A percentile compares a stretch with the other conserved stretches of the same genome.
Conservation (phyloP, 768 basidiomycete genomes). For the Hortiboletus campestris region DNA sequence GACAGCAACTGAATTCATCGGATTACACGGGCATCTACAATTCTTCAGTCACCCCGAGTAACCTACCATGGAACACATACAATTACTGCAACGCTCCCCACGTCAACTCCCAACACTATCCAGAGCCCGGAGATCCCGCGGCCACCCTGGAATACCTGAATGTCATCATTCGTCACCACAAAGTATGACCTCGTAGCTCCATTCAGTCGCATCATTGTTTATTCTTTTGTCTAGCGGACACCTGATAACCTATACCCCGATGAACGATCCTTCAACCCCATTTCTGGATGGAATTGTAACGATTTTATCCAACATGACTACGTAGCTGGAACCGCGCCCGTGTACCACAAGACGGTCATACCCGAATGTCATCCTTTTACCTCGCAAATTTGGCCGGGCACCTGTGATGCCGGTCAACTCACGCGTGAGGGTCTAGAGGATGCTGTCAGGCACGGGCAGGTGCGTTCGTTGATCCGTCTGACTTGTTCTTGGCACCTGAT, state of each 20-base stretch:
- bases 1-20: slow-evolving; percentile 9
- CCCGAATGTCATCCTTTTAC: slow-evolving; percentile 46
- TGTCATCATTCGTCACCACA: slow-evolving; percentile 47
- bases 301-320: slow-evolving; percentile 39
- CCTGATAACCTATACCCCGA: slow-evolving; percentile 49
- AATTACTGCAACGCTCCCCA: slow-evolving; percentile 55
- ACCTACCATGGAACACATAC: slow-evolving; percentile 49
- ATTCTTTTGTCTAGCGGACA: slow-evolving; percentile 35
- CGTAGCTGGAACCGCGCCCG: slow-evolving; percentile 34
- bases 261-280: slow-evolving; percentile 40
- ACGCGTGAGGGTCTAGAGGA: slow-evolving; percentile 45
- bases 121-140: slow-evolving; percentile 23
- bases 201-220: background rate
- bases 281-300: slow-evolving; percentile 41
- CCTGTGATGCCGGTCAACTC: slow-evolving; percentile 48
- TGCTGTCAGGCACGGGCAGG: slow-evolving; percentile 42
- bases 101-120: slow-evolving; percentile 40
- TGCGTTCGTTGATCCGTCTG: background rate
- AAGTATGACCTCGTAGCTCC: slow-evolving; percentile 28
- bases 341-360: slow-evolving; percentile 40
- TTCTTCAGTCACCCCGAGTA: slow-evolving; percentile 40
- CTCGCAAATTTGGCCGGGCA: slow-evolving; percentile 44
- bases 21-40: slow-evolving; percentile 40
- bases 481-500: background rate
- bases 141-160: slow-evolving; percentile 42